Evolutionary conservation across 805 yeast species (phyloP).

Genomic region (Metahyphopichia silvanorum): DNA sequence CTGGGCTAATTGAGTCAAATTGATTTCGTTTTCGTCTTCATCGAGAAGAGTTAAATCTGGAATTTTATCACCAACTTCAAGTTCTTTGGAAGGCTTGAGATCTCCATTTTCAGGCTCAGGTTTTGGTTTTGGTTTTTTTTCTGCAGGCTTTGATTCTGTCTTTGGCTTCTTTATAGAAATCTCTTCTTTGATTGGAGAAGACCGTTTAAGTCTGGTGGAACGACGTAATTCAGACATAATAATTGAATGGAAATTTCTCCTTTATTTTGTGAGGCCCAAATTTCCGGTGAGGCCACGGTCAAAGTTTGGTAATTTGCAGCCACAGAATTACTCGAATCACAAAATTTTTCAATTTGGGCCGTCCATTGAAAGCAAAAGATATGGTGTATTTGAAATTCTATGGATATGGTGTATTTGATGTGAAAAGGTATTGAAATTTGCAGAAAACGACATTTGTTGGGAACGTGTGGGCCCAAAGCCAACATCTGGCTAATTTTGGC

Average conservation of each 20-base stretch:
- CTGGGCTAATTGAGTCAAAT: slow-evolving; percentile 26
- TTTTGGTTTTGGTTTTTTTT: slow-evolving; percentile 1
- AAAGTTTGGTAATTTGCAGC: too few relatives aligned
- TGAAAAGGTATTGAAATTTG: too few relatives aligned
- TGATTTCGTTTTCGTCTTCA: slow-evolving; percentile 63
- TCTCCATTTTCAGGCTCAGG: slow-evolving; percentile 9
- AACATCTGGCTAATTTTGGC: too few relatives aligned
- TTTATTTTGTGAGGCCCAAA: neutral
- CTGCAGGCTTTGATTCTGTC: slow-evolving; percentile 1
- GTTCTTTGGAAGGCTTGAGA: slow-evolving; percentile 22
- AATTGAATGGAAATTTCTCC: neutral
- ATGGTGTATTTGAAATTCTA: too few relatives aligned
- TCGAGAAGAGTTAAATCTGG: slow-evolving; percentile 63
- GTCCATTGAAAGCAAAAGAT: too few relatives aligned
- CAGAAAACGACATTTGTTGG: too few relatives aligned
- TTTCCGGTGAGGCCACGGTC: too few relatives aligned
- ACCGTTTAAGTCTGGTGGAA: slow-evolving; percentile 26
- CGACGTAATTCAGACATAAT: slow-evolving; percentile 38
- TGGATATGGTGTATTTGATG: too few relatives aligned
- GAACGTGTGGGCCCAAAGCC: too few relatives aligned
- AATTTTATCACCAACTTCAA: slow-evolving; percentile 57
- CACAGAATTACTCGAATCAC: too few relatives aligned
- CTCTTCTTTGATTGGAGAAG: slow-evolving; percentile 15
- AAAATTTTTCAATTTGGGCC: too few relatives aligned
- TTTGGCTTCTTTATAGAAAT: slow-evolving; percentile 5